These are phyloP conservation scores for Kluyveromyces siamensis DNA, from an alignment of 805 yeast genomes.

Conservation along the genomic window DNA sequence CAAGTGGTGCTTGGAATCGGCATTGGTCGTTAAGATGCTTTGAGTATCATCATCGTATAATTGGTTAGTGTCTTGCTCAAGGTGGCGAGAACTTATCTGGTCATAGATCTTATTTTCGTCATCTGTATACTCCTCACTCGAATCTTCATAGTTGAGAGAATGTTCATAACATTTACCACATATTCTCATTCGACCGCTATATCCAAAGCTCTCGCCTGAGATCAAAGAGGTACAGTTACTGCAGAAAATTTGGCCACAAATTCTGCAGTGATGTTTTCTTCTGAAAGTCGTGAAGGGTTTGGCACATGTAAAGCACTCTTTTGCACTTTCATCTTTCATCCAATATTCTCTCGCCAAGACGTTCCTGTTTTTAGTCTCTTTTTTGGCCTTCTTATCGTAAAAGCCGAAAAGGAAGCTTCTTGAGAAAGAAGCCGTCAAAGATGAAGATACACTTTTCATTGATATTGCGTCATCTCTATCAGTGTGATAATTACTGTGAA, in stretches of 20 bases:
- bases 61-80: conserved; percentile 14
- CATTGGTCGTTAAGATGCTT: conserved; percentile 26
- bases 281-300: conserved; percentile 75
- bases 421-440: conserved; percentile 35
- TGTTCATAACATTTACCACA: conserved; percentile 63
- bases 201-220: conserved; percentile 54
- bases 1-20: conserved; percentile 28
- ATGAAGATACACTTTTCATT: conserved; percentile 30
- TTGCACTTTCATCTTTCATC: conserved; percentile 92
- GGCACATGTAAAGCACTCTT: conserved; percentile 79
- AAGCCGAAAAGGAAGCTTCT: conserved; percentile 35
- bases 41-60: conserved; percentile 27
- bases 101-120: conserved; percentile 22
- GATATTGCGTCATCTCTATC: conserved; percentile 31
- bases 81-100: conserved; percentile 18
- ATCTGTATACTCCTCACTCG: conserved; percentile 54
- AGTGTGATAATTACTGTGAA: conserved; percentile 7
- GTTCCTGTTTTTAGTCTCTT: conserved; percentile 16
- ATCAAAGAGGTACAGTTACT: conserved; percentile 68
- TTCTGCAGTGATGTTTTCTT: conserved; percentile 88
- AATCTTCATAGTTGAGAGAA: conserved; percentile 59
- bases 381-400: conserved; percentile 27
- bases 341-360: conserved; percentile 62
- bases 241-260: conserved; percentile 95
- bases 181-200: conserved; percentile 62